Base-by-base conservation (phyloP, 1,284 basidiomycete genomes). In the Serendipita sp. region DNA sequence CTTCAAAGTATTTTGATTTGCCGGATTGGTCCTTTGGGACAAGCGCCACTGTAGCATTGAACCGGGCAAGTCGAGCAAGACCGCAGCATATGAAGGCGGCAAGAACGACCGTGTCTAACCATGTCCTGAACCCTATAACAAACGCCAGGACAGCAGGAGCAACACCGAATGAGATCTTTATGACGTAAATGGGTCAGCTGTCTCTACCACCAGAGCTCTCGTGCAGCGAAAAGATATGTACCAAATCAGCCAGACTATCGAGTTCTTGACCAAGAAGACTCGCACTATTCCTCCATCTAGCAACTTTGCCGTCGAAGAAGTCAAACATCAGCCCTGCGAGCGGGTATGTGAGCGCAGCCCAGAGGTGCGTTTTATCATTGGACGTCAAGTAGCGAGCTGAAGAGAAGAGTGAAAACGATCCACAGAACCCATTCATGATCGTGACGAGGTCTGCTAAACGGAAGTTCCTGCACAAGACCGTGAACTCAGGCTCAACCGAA, bases 341-440 rank as follows among this genome's bases (percentile, higher is more conserved):
- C 13, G 96, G 96, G 70, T 95, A 85, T 62, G 82, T 77, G 65
- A 96, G 83, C 3, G 94, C 96, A 61, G 83, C 82, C 83, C 91
- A 91, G 63, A 97, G 77, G 73, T 86, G 84, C 67, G 83, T 81
- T 65, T 82, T 79, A 72, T 99, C 91, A 67, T 87, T 84, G 32
- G 88, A 88, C 62, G 91, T 70, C 67, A 95, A 80, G 75, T 95
- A 95, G 65, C 87, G 85, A 44, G 88, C 92, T 5, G 91, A 94
- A 42, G 89, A 93, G 73, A 95, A 95, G 67, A 99, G 81, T 45
- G 94, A 97, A 69, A 97, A 88, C 13, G 91, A 91, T 64, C 96
- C 96, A 75, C 96, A 99, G 72, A 99, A 91, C 45, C 96, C 96
- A 72, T 99, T 99, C 87, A 96, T 95, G 67, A 99, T 92, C n/a